Evolutionary conservation across 2,329 filamentous ascomycete genomes (phyloP).

Genomic region (Zymoseptoria ardabiliae): DNA sequence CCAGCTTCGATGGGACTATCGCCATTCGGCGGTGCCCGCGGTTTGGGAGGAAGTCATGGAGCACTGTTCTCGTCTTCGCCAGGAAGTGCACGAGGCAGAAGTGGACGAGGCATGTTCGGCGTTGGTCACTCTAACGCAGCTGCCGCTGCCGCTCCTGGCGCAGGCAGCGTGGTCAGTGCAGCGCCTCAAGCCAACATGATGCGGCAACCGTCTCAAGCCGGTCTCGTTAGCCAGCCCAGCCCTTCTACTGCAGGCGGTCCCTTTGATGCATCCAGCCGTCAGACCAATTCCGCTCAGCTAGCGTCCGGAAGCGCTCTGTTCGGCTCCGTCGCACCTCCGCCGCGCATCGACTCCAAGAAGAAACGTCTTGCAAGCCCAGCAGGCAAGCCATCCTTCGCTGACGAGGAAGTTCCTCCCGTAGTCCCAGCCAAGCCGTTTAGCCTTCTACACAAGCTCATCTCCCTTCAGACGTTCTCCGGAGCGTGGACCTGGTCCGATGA

Average conservation of each 20-base stretch:
- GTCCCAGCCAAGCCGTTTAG: too few relatives aligned
- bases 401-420: neutral
- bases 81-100: neutral
- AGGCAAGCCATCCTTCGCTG: neutral
- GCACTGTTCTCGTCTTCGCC: neutral
- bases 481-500: constrained; percentile 39
- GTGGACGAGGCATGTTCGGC: neutral
- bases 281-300: too few relatives aligned
- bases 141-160: too few relatives aligned
- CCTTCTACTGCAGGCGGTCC: neutral
- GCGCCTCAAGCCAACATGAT: neutral
- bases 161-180: too few relatives aligned
- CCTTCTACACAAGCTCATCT: constrained; percentile 41
- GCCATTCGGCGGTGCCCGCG: too few relatives aligned
- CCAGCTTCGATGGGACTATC: neutral
- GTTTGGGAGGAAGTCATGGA: neutral
- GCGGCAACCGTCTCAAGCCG: neutral
- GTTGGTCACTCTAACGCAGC: neutral
- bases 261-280: neutral
- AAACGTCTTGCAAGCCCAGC: neutral
- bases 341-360: neutral
- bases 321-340: too few relatives aligned
- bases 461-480: constrained; percentile 51
- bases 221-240: neutral
- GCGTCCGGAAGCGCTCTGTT: too few relatives aligned